These are phyloP conservation scores for Podila horticola DNA, from an alignment of 192 early-diverging fungal genomes.

Conservation along the genomic window DNA sequence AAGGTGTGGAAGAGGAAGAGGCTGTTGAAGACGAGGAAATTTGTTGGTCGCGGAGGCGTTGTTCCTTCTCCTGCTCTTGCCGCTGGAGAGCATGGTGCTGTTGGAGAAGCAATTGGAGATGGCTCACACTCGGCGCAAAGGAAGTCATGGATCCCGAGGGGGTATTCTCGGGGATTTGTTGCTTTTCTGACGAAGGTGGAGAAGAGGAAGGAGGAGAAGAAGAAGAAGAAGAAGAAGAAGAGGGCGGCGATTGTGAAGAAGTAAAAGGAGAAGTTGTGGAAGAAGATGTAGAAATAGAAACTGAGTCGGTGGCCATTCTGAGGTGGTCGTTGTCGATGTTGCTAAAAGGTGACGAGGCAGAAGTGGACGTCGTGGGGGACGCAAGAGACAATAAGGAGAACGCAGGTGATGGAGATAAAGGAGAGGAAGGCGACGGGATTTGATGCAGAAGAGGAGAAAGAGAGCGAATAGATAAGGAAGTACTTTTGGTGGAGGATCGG, in stretches of 20 bases:
- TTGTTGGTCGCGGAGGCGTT: slow-evolving; percentile 7
- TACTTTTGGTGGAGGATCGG: neutral
- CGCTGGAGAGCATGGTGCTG: slow-evolving; percentile 45
- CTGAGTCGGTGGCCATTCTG: neutral
- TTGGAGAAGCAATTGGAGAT: slow-evolving; percentile 44
- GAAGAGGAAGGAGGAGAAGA: slow-evolving; percentile 8
- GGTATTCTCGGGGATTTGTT: neutral
- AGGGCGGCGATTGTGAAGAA: neutral
- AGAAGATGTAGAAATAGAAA: neutral
- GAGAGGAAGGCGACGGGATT: neutral
- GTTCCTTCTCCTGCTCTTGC: slow-evolving; percentile 23
- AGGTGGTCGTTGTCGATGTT: neutral
- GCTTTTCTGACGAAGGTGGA: neutral
- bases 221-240: neutral
- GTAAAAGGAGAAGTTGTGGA: neutral
- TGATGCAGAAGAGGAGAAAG: neutral
- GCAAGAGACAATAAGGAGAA: neutral
- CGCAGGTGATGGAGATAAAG: neutral
- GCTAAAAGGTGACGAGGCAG: neutral
- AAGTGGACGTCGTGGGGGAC: slow-evolving; percentile 5
- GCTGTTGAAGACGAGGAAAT: neutral
- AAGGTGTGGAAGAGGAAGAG: neutral
- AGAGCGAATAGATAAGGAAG: neutral
- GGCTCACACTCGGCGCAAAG: slow-evolving; percentile 4
- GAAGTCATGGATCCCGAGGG: neutral